These are phyloP conservation scores for Cladophialophora immunda DNA, from an alignment of 2,329 filamentous ascomycete species.

Conservation along the genomic window DNA sequence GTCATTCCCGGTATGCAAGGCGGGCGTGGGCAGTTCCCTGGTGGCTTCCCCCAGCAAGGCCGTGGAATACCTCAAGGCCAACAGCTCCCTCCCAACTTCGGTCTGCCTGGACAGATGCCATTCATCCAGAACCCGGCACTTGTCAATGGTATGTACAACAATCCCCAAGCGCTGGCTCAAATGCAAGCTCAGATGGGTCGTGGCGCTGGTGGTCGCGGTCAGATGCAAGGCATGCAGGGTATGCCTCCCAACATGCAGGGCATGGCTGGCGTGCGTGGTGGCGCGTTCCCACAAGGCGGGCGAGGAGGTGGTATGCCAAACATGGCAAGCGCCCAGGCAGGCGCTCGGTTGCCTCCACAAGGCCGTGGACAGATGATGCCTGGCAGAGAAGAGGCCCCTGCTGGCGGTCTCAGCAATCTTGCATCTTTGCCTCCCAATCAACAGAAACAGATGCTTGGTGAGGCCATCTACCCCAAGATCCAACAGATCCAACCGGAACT, in stretches of 20 bases:
- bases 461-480: conserved; percentile 99
- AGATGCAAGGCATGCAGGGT: conserved; percentile 72
- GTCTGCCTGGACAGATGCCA: conserved; percentile 75
- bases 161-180: conserved; percentile 55
- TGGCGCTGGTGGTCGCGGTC: conserved; percentile 74
- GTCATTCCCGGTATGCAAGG: conserved; percentile 75
- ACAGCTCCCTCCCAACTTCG: conserved; percentile 87
- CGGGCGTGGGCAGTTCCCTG: conserved; percentile 85
- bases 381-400: conserved; percentile 47
- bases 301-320: conserved; percentile 52
- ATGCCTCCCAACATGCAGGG: conserved; percentile 76
- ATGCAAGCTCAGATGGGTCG: conserved; percentile 77
- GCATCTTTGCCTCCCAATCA: conserved; percentile 69
- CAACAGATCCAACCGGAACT: conserved; percentile 91
- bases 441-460: conserved; percentile 99
- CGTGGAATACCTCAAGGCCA: conserved; percentile 83
- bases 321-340: conserved; percentile 49
- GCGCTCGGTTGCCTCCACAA: conserved; percentile 48
- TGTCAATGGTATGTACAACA: conserved; percentile 75
- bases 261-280: conserved; percentile 57
- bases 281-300: conserved; percentile 55
- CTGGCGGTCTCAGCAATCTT: conserved; percentile 61
- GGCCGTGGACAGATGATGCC: conserved; percentile 48
- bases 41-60: conserved; percentile 80
- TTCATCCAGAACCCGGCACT: conserved; percentile 70